Evolutionary conservation across 2,329 filamentous ascomycete genomes (phyloP).

Genomic region (Zymoseptoria passerinii): DNA sequence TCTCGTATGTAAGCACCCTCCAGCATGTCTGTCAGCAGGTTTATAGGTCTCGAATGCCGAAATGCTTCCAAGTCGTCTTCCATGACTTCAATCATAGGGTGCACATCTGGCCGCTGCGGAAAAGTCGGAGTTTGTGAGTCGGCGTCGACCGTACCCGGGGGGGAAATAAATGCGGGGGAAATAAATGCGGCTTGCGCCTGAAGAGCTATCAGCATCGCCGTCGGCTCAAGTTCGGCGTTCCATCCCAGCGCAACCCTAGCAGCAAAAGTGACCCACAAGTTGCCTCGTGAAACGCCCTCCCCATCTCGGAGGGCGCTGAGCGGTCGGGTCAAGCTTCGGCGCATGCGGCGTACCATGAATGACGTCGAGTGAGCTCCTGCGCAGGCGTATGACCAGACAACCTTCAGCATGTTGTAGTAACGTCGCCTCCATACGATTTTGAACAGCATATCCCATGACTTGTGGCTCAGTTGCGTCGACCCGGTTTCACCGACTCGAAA

Average conservation of each 20-base stretch:
- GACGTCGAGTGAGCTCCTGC: slow-evolving; percentile 16
- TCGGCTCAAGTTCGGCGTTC: neutral
- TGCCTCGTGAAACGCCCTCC: neutral
- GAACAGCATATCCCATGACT: slow-evolving; percentile 19
- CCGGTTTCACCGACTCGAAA: slow-evolving; percentile 9
- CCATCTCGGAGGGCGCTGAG: slow-evolving; percentile 1
- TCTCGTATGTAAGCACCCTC: slow-evolving; percentile 19
- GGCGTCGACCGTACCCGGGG: neutral
- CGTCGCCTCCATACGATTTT: slow-evolving; percentile 18
- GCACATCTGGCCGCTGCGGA: neutral
- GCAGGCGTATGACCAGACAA: slow-evolving; percentile 30
- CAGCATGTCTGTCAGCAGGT: slow-evolving; percentile 13
- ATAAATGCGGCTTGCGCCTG: neutral
- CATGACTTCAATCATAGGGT: neutral
- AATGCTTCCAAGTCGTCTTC: slow-evolving; percentile 8
- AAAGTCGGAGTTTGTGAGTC: neutral
- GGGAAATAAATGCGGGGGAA: too few species aligned
- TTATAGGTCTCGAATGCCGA: slow-evolving; percentile 4
- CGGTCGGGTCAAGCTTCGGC: slow-evolving; percentile 5
- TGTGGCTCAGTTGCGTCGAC: slow-evolving; percentile 5
- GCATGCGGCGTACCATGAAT: slow-evolving; percentile 8
- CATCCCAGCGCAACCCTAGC: slow-evolving; percentile 22
- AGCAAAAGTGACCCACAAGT: slow-evolving; percentile 15
- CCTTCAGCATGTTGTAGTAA: slow-evolving; percentile 24
- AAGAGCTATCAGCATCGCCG: neutral